These are phyloP conservation scores for Ambrosia hybrid DNA, from an alignment of 140 eudicot genomes.

Conservation along the genomic window DNA sequence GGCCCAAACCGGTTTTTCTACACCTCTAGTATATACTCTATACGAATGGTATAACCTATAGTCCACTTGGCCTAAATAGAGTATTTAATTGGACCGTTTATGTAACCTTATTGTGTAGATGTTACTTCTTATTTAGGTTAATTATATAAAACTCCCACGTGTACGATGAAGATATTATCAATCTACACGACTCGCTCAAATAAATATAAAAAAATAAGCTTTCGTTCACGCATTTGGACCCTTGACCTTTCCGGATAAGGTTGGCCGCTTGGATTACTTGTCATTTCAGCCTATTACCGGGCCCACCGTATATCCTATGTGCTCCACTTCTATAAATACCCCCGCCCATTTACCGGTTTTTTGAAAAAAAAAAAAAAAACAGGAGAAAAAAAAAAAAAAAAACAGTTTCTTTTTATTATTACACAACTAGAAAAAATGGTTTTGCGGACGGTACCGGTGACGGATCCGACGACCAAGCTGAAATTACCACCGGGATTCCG, in stretches of 20 bases:
- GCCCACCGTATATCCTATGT: conserved; percentile 18
- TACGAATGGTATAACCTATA: no score
- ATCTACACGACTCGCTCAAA: conserved; percentile 21
- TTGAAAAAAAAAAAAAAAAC: no score
- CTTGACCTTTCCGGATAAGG: conserved; percentile 30
- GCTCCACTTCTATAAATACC: conserved; percentile 38
- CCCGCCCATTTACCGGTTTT: conserved; percentile 14
- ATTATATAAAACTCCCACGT: conserved; percentile 13
- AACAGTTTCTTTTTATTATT: no score
- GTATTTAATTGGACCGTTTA: no score
- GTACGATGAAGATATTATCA: conserved; percentile 30
- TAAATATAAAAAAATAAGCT: background rate
- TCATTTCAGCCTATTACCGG: conserved; percentile 13
- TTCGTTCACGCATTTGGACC: conserved; percentile 21
- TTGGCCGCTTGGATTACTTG: conserved; percentile 38
- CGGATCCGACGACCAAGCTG: conserved; percentile 54
- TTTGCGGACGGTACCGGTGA: conserved; percentile 26
- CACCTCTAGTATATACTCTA: no score
- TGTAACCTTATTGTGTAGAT: no score
- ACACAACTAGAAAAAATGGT: background rate
- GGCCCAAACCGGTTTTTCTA: no score
- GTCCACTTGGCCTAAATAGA: no score
- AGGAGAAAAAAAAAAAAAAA: conserved; percentile 4
- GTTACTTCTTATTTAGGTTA: background rate
- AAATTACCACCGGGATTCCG: conserved; percentile 69